A percentile compares a stretch with the other conserved stretches of the same genome.
phyloP scores from a whole-genome alignment of 176 grass and related monocot genomes.

The Carex pumila region DNA sequence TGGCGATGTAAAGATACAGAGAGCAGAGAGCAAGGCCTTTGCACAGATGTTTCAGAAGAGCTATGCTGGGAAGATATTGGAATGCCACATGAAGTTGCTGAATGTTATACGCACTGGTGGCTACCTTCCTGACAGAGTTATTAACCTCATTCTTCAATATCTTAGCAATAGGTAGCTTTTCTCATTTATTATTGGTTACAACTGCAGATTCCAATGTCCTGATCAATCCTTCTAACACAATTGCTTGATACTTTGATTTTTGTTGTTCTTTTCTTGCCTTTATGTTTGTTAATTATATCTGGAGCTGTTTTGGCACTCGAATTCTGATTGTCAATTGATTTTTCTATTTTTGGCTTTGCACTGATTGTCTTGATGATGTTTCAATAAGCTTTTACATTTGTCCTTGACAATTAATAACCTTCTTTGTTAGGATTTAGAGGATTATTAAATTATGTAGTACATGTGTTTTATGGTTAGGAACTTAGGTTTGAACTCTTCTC shows the following conservation, averaged over 20 bases:
- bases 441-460: not conserved
- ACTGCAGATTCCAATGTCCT: not conserved
- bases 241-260: not conserved
- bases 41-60: constrained; percentile 94
- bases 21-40: constrained; percentile 82
- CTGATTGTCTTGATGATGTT: not conserved
- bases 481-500: not conserved
- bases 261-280: not conserved
- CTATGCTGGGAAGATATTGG: constrained; percentile 80
- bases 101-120: constrained; percentile 80
- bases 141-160: constrained; percentile 96
- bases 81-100: constrained; percentile 72
- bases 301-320: constrained; percentile 8
- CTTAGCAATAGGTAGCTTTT: constrained; percentile 71
- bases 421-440: not conserved
- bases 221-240: not conserved
- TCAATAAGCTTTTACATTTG: not conserved
- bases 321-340: not conserved
- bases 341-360: not conserved
- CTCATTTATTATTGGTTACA: not conserved
- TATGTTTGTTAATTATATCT: constrained; percentile 3
- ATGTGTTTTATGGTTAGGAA: not conserved
- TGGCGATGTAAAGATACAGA: constrained; percentile 92
- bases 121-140: constrained; percentile 88
- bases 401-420: not conserved